A percentile compares a stretch with the other conserved stretches of the same genome.
Conservation (phyloP, 1,284 basidiomycete species). For the Stygiomarasmius scandens region DNA sequence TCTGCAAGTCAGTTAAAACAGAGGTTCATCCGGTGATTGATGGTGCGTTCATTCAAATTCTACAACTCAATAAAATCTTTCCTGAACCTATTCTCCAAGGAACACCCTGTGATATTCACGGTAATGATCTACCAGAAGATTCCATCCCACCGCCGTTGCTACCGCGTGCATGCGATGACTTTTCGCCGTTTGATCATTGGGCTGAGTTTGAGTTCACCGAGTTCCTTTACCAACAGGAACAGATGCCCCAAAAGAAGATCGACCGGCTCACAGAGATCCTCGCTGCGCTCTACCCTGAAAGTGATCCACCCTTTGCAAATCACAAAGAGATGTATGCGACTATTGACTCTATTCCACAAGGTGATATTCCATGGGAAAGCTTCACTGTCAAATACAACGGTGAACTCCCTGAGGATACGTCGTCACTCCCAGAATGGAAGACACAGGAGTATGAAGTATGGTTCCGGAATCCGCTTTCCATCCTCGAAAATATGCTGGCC, state of each 20-base stretch:
- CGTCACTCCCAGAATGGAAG: slow-evolving; percentile 25
- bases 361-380: slow-evolving; percentile 25
- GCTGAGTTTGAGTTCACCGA: slow-evolving; percentile 23
- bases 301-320: slow-evolving; percentile 5
- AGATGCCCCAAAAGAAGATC: slow-evolving; percentile 19
- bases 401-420: slow-evolving; percentile 7
- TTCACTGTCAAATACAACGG: slow-evolving; percentile 21
- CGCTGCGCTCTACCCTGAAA: slow-evolving; percentile 15
- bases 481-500: slow-evolving; percentile 18
- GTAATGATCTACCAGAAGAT: too few species aligned
- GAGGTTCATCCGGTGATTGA: too few species aligned
- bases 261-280: slow-evolving; percentile 20
- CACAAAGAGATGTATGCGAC: slow-evolving; percentile 2
- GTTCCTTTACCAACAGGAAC: slow-evolving; percentile 18
- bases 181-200: too few species aligned
- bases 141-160: too few species aligned
- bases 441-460: slow-evolving; percentile 23
- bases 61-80: too few species aligned
- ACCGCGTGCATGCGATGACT: too few species aligned
- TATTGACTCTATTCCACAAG: slow-evolving; percentile 16
- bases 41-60: too few species aligned
- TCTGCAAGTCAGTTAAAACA: too few species aligned
- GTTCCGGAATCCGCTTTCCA: slow-evolving; percentile 23
- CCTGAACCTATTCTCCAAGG: too few species aligned
- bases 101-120: too few species aligned